Conservation (phyloP, 495 filamentous ascomycete species). For the Darksidea phi region DNA sequence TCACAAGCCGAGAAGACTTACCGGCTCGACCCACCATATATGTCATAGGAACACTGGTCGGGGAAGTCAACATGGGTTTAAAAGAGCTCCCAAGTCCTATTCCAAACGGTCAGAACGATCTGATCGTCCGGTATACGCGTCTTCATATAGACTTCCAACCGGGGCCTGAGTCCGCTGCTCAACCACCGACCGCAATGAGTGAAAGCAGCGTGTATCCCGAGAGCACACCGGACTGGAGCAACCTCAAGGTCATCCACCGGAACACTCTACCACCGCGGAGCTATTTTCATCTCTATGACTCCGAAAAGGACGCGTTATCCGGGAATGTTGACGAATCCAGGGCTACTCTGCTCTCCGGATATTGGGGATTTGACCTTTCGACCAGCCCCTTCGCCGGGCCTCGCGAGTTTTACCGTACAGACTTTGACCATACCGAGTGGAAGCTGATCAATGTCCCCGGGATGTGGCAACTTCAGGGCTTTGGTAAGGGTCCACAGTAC, state of each 20-base stretch:
- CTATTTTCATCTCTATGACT: conserved; percentile 12
- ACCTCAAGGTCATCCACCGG: conserved; percentile 22
- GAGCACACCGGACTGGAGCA: conserved; percentile 23
- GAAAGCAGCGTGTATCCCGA: no score
- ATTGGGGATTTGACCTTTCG: conserved; percentile 22
- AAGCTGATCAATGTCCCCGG: conserved; percentile 59
- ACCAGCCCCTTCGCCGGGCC: conserved; percentile 16
- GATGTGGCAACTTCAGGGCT: conserved; percentile 70
- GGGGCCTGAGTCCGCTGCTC: no score
- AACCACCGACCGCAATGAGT: no score
- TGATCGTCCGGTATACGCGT: no score
- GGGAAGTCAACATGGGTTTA: no score
- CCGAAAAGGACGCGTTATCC: conserved; percentile 9
- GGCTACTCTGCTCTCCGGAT: conserved; percentile 8
- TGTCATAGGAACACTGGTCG: no score
- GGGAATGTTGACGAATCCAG: conserved; percentile 14
- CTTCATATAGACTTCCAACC: no score
- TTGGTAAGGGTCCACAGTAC: conserved; percentile 59
- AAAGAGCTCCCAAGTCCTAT: no score
- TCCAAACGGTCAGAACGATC: no score
- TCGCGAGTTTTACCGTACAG: conserved; percentile 6
- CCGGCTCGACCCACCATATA: no score
- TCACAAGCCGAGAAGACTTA: no score
- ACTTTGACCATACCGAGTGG: conserved; percentile 46
- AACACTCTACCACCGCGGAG: conserved; percentile 22